phyloP scores from a whole-genome alignment of 2,329 filamentous ascomycete genomes.

The Phaeomoniella chlamydospora region DNA sequence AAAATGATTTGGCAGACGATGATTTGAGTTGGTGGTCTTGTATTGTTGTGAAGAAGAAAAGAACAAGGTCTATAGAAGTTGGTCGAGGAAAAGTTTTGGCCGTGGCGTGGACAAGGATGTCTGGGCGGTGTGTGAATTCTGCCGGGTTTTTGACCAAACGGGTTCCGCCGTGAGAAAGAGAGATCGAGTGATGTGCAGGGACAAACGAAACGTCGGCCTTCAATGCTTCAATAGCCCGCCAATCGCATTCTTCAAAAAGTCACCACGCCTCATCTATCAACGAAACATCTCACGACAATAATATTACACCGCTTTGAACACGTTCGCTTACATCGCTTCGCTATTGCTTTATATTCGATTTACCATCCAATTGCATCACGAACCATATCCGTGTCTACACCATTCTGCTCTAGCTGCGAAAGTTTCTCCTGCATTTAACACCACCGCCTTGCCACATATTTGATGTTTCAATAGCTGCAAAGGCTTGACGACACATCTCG shows the following conservation, averaged over 20 bases:
- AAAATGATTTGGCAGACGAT: slow-evolving; percentile 43
- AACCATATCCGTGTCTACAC: not conserved
- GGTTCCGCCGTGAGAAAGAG: too few species aligned
- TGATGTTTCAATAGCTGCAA: not conserved
- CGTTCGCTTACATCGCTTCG: too few species aligned
- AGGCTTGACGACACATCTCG: too few species aligned
- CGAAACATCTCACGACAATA: too few species aligned
- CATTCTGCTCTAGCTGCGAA: not conserved
- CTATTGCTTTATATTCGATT: too few species aligned
- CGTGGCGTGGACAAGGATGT: slow-evolving; percentile 1
- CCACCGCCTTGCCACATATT: too few species aligned
- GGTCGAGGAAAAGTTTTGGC: slow-evolving; percentile 4
- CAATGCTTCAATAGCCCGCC: not conserved
- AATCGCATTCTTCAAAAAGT: not conserved
- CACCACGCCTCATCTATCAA: too few species aligned
- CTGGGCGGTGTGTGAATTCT: not conserved
- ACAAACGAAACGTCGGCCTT: not conserved
- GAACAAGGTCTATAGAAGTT: slow-evolving; percentile 16
- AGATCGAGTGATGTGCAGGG: not conserved
- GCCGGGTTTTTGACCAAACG: not conserved
- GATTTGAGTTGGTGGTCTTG: slow-evolving; percentile 65
- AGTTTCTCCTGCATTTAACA: not conserved
- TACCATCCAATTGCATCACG: not conserved
- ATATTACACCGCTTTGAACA: too few species aligned
- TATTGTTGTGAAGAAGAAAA: slow-evolving; percentile 28